Base-by-base conservation (phyloP, 345 rosid genomes). In the Melaleuca alternifolia region DNA sequence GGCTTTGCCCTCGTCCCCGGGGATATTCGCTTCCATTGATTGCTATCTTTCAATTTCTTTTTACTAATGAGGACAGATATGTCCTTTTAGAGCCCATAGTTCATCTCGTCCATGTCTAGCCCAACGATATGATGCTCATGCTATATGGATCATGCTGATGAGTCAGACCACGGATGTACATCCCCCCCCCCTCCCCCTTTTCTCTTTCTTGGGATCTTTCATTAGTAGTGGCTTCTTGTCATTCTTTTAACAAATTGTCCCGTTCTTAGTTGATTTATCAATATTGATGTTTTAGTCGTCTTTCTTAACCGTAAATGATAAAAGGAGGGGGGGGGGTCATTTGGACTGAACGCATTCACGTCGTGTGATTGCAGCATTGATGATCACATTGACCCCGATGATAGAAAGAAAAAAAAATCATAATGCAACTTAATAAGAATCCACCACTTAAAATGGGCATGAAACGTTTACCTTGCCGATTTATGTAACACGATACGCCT, bases 291-390 rank as follows among this genome's bases (percentile, higher is more conserved):
- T 71, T 71, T 1, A 18, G 12, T 13, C 15, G 1, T 16, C 16
- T 5, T 16, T 3, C 6, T 30, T 7, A 8, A 65, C 11, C 3
- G 1, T 6, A 9, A 2, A 65, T 0, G 3, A 7, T 2, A 0
- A 16, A 65, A n/a, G n/a, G n/a, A n/a, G n/a, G n/a, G n/a, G n/a
- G 5, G 1, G 0, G 0, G 2, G 9, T 33, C 77, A 16, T 16
- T 3, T 7, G 46, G 20, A 8, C 1, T 4, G 3, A 65, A 65
- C 46, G 9, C 0, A 0, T 65, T 30, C 20, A 6, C 44, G 0
- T 5, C 11, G 0, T 65, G 11, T 30, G 7, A 18, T 62, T 5
- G 3, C 10, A 16, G 16, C 20, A 15, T 16, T 2, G 44, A 30
- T 65, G 5, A 30, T 10, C 12, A 16, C 41, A 23, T 6, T 0